These are phyloP conservation scores for Primulina eburnea DNA, from an alignment of 257 asterid genomes.

Conservation along the genomic window DNA sequence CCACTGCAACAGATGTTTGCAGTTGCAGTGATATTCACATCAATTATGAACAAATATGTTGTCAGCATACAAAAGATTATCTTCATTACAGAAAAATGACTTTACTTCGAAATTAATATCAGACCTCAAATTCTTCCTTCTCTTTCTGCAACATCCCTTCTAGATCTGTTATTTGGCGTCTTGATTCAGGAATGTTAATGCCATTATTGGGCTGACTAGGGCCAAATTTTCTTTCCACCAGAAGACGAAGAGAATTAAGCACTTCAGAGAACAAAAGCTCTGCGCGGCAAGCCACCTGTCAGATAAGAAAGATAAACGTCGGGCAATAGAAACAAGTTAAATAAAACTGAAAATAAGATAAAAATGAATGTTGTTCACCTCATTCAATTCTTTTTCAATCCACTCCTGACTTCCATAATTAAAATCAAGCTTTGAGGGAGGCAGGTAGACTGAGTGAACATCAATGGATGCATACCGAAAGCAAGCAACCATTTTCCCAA, in stretches of 20 bases:
- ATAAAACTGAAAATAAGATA: background rate
- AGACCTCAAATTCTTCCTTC: conserved; percentile 83
- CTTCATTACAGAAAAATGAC: conserved; percentile 11
- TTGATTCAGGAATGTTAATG: conserved; percentile 42
- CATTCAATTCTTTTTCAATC: conserved; percentile 67
- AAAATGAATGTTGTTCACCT: conserved; percentile 42
- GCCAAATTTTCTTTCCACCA: conserved; percentile 47
- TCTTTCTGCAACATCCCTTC: conserved; percentile 75
- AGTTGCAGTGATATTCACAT: conserved; percentile 16
- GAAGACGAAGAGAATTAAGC: conserved; percentile 50
- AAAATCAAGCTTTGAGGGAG: conserved; percentile 84
- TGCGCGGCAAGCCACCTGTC: conserved; percentile 72
- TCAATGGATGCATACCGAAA: conserved; percentile 97
- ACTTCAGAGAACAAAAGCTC: conserved; percentile 87
- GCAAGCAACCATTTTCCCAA: conserved; percentile 97
- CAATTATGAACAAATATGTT: conserved; percentile 1
- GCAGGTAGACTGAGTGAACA: conserved; percentile 88
- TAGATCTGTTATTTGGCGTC: conserved; percentile 53
- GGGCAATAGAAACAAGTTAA: conserved; percentile 13
- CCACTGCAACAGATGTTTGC: background rate
- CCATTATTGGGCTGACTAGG: conserved; percentile 27
- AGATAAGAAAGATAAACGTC: conserved; percentile 24
- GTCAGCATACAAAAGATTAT: conserved; percentile 6
- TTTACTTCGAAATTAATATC: conserved; percentile 27
- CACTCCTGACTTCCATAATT: conserved; percentile 80